phyloP scores from a whole-genome alignment of 345 rosid species.

The Crucihimalaya himalaica region DNA sequence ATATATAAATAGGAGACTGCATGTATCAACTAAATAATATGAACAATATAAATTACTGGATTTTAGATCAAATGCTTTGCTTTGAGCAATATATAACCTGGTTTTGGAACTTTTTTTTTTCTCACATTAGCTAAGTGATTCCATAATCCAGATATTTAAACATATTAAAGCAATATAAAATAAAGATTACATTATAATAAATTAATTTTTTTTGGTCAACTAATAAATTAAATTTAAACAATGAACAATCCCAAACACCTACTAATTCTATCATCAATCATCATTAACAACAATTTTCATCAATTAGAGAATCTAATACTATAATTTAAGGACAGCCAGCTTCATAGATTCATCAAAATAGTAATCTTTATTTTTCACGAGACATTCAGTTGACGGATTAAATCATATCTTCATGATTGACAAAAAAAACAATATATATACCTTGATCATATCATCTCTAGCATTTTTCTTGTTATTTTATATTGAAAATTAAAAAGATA shows the following conservation, averaged over 20 bases:
- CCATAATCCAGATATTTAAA: background rate
- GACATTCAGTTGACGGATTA: background rate
- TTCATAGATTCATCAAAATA: background rate
- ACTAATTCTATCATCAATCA: background rate
- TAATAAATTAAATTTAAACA: too few relatives aligned
- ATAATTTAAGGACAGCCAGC: too few relatives aligned
- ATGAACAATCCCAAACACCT: too few relatives aligned
- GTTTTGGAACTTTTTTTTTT: background rate
- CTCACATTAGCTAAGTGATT: background rate
- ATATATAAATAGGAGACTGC: background rate
- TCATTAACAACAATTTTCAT: background rate
- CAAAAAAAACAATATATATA: background rate
- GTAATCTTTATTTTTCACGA: background rate
- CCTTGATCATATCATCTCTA: background rate
- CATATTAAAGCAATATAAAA: background rate
- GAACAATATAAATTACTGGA: background rate
- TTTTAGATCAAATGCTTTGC: background rate
- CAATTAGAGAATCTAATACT: background rate
- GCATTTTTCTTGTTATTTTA: too few relatives aligned
- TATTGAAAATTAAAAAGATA: background rate
- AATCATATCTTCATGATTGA: background rate
- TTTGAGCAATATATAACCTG: background rate
- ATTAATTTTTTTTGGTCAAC: too few relatives aligned
- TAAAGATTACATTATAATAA: background rate
- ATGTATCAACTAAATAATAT: background rate